Conservation (phyloP, 2,329 filamentous ascomycete genomes). For the Exophiala sideris region DNA sequence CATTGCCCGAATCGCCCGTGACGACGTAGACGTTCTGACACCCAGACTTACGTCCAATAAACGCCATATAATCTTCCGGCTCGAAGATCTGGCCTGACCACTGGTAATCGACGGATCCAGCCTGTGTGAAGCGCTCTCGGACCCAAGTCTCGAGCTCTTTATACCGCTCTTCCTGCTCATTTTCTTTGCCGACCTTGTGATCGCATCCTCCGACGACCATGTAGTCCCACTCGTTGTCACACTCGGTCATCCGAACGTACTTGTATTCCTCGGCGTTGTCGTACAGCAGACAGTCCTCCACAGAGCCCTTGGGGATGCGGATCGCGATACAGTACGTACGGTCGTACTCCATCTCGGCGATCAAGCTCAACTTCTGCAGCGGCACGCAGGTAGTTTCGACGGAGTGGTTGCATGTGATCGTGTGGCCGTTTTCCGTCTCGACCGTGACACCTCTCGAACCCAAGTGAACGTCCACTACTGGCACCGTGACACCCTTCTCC, state of each 20-base stretch:
- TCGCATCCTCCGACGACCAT: slow-evolving; percentile 56
- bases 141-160: slow-evolving; percentile 53
- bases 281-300: slow-evolving; percentile 56
- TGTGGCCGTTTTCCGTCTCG: slow-evolving; percentile 46
- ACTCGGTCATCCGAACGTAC: slow-evolving; percentile 53
- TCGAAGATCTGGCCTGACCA: slow-evolving; percentile 60
- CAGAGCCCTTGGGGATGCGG: slow-evolving; percentile 49
- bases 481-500: slow-evolving; percentile 48
- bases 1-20: slow-evolving; percentile 58
- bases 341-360: slow-evolving; percentile 53
- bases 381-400: slow-evolving; percentile 56
- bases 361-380: slow-evolving; percentile 53
- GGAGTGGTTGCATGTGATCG: slow-evolving; percentile 47
- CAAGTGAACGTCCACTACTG: slow-evolving; percentile 34
- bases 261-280: slow-evolving; percentile 55
- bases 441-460: slow-evolving; percentile 48
- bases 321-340: slow-evolving; percentile 58
- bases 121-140: slow-evolving; percentile 51
- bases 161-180: slow-evolving; percentile 44
- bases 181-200: slow-evolving; percentile 56
- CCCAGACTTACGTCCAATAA: slow-evolving; percentile 56
- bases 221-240: slow-evolving; percentile 55
- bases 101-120: slow-evolving; percentile 50
- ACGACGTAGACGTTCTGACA: slow-evolving; percentile 52
- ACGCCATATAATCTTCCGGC: slow-evolving; percentile 54